A percentile compares a stretch with the other conserved stretches of the same genome.
These are phyloP conservation scores for Coemansia sp. DNA, from an alignment of 192 early-diverging fungal species.

Conservation along the genomic window DNA sequence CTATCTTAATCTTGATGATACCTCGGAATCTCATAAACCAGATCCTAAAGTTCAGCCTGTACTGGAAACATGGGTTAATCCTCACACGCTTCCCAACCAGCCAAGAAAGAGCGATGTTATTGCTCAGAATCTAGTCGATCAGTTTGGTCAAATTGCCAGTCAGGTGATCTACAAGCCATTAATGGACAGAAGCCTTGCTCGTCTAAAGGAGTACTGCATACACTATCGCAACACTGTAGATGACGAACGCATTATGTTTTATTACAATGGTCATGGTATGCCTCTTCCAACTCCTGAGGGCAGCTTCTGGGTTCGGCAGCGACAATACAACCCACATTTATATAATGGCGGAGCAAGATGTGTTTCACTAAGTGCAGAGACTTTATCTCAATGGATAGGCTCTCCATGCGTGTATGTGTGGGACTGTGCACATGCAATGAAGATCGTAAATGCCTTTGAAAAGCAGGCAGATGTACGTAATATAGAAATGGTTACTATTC, in stretches of 20 bases:
- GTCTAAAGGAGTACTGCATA: constrained; percentile 81
- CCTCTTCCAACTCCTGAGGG: constrained; percentile 89
- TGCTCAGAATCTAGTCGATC: constrained; percentile 79
- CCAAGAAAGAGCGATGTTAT: constrained; percentile 53
- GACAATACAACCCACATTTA: constrained; percentile 63
- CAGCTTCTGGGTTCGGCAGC: constrained; percentile 97
- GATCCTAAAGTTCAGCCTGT: constrained; percentile 83
- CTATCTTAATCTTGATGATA: constrained; percentile 83
- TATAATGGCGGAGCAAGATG: constrained; percentile 73
- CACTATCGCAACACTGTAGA: constrained; percentile 80
- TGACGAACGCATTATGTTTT: constrained; percentile 91
- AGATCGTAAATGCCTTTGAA: constrained; percentile 86
- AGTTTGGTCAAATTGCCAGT: constrained; percentile 88
- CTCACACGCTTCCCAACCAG: constrained; percentile 25
- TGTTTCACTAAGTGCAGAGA: constrained; percentile 84
- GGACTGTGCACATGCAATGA: constrained; percentile 91
- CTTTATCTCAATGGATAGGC: constrained; percentile 89
- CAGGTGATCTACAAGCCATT: constrained; percentile 79
- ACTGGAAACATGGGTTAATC: constrained; percentile 95
- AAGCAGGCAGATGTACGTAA: constrained; percentile 80
- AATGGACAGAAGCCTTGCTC: constrained; percentile 87
- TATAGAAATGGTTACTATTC: constrained; percentile 57
- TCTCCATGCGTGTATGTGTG: constrained; percentile 93
- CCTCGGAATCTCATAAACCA: constrained; percentile 78
- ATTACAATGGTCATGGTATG: constrained; percentile 99